These are phyloP conservation scores for Gracilaria domingensis DNA, from an alignment of 23 red algal genomes.

Conservation along the genomic window DNA sequence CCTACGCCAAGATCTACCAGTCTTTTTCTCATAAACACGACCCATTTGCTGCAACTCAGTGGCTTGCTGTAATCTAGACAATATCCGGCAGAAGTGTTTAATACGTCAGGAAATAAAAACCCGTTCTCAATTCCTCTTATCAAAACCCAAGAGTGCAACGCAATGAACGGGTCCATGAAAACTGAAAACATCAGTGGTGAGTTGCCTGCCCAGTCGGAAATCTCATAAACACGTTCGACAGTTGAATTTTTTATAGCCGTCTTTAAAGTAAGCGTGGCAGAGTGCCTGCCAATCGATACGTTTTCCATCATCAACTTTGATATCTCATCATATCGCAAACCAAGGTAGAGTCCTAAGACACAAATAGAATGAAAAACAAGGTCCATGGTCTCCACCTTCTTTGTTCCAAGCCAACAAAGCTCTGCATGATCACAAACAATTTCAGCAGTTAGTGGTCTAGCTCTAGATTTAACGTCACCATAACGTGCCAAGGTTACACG, in stretches of 20 bases:
- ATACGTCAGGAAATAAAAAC: background rate
- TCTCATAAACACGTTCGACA: background rate
- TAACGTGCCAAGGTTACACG: background rate
- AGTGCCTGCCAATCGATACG: background rate
- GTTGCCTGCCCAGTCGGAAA: conserved; percentile 9
- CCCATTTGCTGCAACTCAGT: background rate
- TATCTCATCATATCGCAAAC: conserved; percentile 15
- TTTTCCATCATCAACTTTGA: background rate
- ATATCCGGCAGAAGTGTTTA: background rate
- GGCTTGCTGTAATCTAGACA: background rate
- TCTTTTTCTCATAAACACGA: background rate
- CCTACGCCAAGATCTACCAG: background rate
- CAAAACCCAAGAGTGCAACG: background rate
- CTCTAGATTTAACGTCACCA: conserved; percentile 2
- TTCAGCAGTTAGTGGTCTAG: background rate
- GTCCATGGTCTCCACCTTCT: background rate
- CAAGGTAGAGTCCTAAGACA: background rate
- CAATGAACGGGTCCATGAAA: conserved; percentile 44
- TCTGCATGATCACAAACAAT: conserved; percentile 23
- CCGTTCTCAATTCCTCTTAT: background rate
- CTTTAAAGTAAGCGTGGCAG: background rate
- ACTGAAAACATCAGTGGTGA: background rate
- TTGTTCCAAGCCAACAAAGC: conserved; percentile 8
- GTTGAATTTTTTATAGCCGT: conserved; percentile 6
- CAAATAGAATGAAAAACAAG: background rate